Percentiles rank a stretch among this genome's conserved stretches.
Conservation (phyloP, 2,329 filamentous ascomycete genomes). For the Monosporascus sp. region DNA sequence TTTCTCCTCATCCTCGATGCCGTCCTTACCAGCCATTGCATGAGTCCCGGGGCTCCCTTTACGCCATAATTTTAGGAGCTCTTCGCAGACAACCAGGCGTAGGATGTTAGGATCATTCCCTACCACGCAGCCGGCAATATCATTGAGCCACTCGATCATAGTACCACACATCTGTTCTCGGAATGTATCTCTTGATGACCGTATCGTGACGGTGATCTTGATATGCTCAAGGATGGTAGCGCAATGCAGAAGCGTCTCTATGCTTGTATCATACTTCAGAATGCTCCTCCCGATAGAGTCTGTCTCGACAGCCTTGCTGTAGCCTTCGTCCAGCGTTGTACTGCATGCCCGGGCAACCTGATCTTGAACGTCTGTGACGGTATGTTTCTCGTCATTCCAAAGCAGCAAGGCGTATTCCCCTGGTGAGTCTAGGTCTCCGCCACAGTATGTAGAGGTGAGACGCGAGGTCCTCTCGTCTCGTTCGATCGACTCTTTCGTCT, state of each 20-base stretch:
- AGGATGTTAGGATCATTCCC: slow-evolving; percentile 75
- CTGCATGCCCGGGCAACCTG: slow-evolving; percentile 88
- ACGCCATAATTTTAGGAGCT: slow-evolving; percentile 82
- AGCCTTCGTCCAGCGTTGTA: slow-evolving; percentile 62
- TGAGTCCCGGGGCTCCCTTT: slow-evolving; percentile 80
- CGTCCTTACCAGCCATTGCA: slow-evolving; percentile 67
- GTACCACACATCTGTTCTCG: slow-evolving; percentile 98
- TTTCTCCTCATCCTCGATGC: slow-evolving; percentile 74
- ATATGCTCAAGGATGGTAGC: slow-evolving; percentile 89
- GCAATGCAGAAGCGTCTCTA: slow-evolving; percentile 68
- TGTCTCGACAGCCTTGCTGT: slow-evolving; percentile 76
- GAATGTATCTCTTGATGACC: slow-evolving; percentile 90
- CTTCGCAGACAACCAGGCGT: slow-evolving; percentile 78
- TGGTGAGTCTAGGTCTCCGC: slow-evolving; percentile 57
- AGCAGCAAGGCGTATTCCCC: slow-evolving; percentile 79
- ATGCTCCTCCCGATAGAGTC: slow-evolving; percentile 85
- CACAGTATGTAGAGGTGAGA: slow-evolving; percentile 69
- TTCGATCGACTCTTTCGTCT: slow-evolving; percentile 74
- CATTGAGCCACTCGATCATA: slow-evolving; percentile 91
- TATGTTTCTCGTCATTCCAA: slow-evolving; percentile 99
- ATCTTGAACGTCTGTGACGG: slow-evolving; percentile 80
- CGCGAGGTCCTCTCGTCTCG: slow-evolving; percentile 78
- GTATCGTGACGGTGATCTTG: slow-evolving; percentile 90
- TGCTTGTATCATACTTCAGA: slow-evolving; percentile 67
- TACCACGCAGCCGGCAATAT: slow-evolving; percentile 85